Evolutionary conservation across 106 monocot genomes (phyloP).

Genomic region (Narthecium ossifragum): DNA sequence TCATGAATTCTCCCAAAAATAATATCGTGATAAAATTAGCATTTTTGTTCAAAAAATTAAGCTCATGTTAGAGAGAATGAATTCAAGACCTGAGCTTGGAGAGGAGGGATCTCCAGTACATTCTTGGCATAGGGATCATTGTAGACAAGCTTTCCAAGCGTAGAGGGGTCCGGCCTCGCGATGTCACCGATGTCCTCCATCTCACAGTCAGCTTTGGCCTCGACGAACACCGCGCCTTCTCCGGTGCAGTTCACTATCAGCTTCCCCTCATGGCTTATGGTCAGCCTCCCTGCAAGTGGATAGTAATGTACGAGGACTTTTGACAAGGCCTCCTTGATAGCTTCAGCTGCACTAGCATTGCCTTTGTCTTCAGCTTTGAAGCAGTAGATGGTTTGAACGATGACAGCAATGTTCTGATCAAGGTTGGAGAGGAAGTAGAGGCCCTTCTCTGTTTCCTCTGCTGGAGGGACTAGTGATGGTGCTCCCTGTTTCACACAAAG

Average conservation of each 20-base stretch:
- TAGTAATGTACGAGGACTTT: slow-evolving; percentile 71
- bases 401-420: slow-evolving; percentile 85
- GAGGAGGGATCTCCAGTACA: slow-evolving; percentile 68
- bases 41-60: too few species aligned
- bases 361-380: slow-evolving; percentile 32
- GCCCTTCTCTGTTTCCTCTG: slow-evolving; percentile 32
- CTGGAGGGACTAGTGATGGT: slow-evolving; percentile 45
- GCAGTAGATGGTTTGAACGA: slow-evolving; percentile 77
- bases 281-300: slow-evolving; percentile 72
- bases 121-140: slow-evolving; percentile 60
- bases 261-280: slow-evolving; percentile 64
- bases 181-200: slow-evolving; percentile 63
- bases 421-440: slow-evolving; percentile 82
- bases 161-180: slow-evolving; percentile 54
- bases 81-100: slow-evolving; percentile 83
- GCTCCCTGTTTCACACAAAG: slow-evolving; percentile 30
- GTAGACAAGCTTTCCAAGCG: slow-evolving; percentile 72
- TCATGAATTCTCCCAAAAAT: too few species aligned
- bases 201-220: slow-evolving; percentile 61
- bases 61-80: too few species aligned
- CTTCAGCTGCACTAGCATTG: slow-evolving; percentile 21
- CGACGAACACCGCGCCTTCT: slow-evolving; percentile 75
- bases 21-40: too few species aligned
- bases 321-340: slow-evolving; percentile 39
- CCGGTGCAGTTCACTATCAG: slow-evolving; percentile 65